Conservation (phyloP, 345 rosid genomes). For the Eucalyptus globulus region DNA sequence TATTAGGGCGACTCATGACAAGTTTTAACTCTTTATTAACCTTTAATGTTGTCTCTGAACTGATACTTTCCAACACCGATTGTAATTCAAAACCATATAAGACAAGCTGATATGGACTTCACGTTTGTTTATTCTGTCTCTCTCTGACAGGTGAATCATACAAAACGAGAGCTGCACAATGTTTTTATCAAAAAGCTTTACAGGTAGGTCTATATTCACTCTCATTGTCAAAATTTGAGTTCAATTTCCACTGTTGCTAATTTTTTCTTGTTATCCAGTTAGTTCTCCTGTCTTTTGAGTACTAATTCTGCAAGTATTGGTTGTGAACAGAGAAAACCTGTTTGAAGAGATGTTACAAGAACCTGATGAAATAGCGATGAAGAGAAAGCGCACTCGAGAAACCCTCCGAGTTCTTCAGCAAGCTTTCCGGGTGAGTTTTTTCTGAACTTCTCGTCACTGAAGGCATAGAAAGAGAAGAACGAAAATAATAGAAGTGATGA, state of each 20-base stretch:
- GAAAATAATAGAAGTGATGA: background rate
- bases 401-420: slow-evolving; percentile 83
- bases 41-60: background rate
- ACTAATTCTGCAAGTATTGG: background rate
- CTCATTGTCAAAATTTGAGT: background rate
- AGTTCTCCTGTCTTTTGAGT: background rate
- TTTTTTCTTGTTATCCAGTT: background rate
- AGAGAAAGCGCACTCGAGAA: slow-evolving; percentile 82
- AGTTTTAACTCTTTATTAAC: background rate
- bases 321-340: slow-evolving; percentile 65
- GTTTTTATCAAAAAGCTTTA: slow-evolving; percentile 90
- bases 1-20: background rate
- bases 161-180: slow-evolving; percentile 95
- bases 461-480: background rate
- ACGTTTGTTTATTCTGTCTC: background rate
- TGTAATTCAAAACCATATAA: background rate
- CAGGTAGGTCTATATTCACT: slow-evolving; percentile 36
- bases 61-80: background rate
- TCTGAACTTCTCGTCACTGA: background rate
- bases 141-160: slow-evolving; percentile 71
- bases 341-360: slow-evolving; percentile 99
- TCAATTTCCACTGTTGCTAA: background rate
- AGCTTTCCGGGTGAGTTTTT: slow-evolving; percentile 71
- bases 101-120: background rate
- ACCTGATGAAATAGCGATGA: slow-evolving; percentile 77